phyloP scores from a whole-genome alignment of 2,329 filamentous ascomycete genomes.

The Monilinia aucupariae region DNA sequence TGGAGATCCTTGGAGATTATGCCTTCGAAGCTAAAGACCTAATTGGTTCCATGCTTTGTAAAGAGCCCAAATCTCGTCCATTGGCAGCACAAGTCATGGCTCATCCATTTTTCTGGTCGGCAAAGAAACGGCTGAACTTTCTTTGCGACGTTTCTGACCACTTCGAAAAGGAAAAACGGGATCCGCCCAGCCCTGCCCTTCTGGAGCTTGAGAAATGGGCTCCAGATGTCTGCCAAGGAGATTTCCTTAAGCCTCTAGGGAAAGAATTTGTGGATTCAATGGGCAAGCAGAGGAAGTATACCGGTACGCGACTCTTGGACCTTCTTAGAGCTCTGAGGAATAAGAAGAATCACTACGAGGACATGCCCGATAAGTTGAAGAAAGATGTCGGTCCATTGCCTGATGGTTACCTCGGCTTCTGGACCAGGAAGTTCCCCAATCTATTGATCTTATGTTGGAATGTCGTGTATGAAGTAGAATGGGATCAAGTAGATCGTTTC shows the following conservation, averaged over 20 bases:
- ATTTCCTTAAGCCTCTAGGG: constrained; percentile 74
- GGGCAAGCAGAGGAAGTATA: constrained; percentile 94
- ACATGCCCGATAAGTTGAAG: constrained; percentile 80
- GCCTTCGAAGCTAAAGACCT: constrained; percentile 83
- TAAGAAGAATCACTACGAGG: constrained; percentile 97
- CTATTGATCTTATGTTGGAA: constrained; percentile 62
- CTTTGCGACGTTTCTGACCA: constrained; percentile 96
- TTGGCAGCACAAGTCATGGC: constrained; percentile 74
- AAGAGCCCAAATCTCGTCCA: constrained; percentile 55
- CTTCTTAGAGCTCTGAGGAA: constrained; percentile 84
- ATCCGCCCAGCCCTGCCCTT: constrained; percentile 69
- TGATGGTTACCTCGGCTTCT: constrained; percentile 63
- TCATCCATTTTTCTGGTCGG: constrained; percentile 94
- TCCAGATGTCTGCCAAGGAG: constrained; percentile 52
- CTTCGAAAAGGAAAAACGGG: constrained; percentile 86
- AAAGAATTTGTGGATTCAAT: constrained; percentile 81
- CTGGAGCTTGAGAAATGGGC: constrained; percentile 52
- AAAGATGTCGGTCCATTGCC: constrained; percentile 57
- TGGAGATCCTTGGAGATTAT: constrained; percentile 75
- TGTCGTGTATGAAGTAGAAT: constrained; percentile 50
- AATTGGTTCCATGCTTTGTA: constrained; percentile 69
- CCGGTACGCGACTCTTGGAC: constrained; percentile 75
- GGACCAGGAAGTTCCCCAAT: constrained; percentile 60
- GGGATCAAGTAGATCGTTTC: constrained; percentile 54
- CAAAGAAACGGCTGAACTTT: constrained; percentile 84